Evolutionary conservation across 768 basidiomycete species (phyloP).

Genomic region (Lactarius trivialis): DNA sequence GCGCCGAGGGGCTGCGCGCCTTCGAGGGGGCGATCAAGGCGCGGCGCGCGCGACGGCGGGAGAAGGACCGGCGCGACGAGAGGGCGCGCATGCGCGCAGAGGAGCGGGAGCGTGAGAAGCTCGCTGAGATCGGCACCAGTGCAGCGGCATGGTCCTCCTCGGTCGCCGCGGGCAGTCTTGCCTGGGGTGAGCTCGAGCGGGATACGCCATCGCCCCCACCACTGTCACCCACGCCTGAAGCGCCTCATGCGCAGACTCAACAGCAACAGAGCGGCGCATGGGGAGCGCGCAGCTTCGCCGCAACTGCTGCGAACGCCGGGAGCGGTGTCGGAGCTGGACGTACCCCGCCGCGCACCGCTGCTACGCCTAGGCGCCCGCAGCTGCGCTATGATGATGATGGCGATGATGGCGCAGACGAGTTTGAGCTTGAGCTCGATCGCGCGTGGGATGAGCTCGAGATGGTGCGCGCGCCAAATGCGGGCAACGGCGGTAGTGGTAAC

Average conservation of each 20-base stretch:
- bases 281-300: conserved; percentile 79
- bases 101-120: conserved; percentile 41
- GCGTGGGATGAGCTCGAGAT: conserved; percentile 76
- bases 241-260: not conserved
- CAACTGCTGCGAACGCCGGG: conserved; percentile 53
- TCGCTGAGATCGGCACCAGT: conserved; percentile 4
- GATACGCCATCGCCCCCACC: not conserved
- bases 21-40: conserved; percentile 80
- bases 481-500: not conserved
- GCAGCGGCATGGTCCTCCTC: not conserved
- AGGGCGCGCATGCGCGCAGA: conserved; percentile 74
- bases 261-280: conserved; percentile 46
- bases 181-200: conserved; percentile 13
- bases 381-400: conserved; percentile 18
- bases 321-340: conserved; percentile 15
- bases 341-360: conserved; percentile 27
- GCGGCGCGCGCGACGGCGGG: conserved; percentile 66
- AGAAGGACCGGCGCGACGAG: conserved; percentile 84
- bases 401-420: conserved; percentile 45
- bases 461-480: conserved; percentile 35
- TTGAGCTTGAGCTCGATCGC: conserved; percentile 40
- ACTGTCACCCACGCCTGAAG: not conserved
- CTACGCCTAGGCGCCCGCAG: conserved; percentile 20
- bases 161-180: not conserved
- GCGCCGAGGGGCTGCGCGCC: conserved; percentile 63